Evolutionary conservation across 1,139 yeast species (phyloP).

Genomic region (Arxiozyma telluris): DNA sequence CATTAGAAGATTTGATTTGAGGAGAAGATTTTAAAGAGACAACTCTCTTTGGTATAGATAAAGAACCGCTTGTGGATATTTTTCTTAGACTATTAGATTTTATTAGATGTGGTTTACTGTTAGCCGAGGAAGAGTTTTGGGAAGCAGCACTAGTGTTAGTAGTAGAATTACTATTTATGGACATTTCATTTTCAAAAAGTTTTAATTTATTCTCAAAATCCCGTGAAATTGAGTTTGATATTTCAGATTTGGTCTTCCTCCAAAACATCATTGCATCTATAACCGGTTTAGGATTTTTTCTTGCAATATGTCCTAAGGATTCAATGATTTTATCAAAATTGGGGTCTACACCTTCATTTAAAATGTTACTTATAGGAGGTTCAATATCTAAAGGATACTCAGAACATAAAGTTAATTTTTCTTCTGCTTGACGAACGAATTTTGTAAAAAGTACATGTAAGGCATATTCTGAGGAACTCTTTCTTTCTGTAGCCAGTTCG

Average conservation of each 20-base stretch:
- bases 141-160: conserved; percentile 1
- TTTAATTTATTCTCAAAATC: conserved; percentile 37
- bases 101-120: neutral
- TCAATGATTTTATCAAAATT: conserved; percentile 77
- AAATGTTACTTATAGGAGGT: conserved; percentile 71
- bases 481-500: conserved; percentile 53
- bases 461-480: conserved; percentile 88
- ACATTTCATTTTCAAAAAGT: conserved; percentile 21
- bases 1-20: conserved; percentile 8
- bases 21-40: conserved; percentile 32
- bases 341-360: conserved; percentile 82
- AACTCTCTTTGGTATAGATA: conserved; percentile 23
- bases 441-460: conserved; percentile 89
- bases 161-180: conserved; percentile 3
- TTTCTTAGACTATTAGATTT: conserved; percentile 5
- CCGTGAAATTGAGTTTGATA: conserved; percentile 65
- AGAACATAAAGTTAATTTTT: conserved; percentile 67
- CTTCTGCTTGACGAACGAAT: conserved; percentile 87
- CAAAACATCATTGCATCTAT: conserved; percentile 97
- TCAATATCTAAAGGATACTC: conserved; percentile 62
- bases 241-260: conserved; percentile 87
- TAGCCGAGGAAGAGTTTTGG: conserved; percentile 7
- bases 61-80: conserved; percentile 23
- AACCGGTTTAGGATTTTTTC: conserved; percentile 87
- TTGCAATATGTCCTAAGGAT: conserved; percentile 83